Evolutionary conservation across 2,329 filamentous ascomycete genomes (phyloP).

Genomic region (Alternaria angustiovoidea): DNA sequence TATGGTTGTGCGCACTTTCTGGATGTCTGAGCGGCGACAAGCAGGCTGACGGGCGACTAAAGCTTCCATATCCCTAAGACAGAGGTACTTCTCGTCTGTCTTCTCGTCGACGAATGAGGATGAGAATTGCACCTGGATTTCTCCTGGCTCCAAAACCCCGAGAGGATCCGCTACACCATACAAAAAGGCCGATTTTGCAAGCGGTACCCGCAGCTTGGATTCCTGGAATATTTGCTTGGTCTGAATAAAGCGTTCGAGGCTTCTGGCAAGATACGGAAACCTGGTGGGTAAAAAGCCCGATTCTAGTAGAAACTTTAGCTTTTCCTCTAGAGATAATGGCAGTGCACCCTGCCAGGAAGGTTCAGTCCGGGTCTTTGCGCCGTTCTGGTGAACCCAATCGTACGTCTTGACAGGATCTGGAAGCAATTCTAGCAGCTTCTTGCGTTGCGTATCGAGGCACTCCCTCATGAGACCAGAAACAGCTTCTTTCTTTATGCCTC

Average conservation of each 20-base stretch:
- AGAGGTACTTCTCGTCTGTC: constrained; percentile 62
- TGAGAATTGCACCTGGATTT: constrained; percentile 75
- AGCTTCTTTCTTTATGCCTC: constrained; percentile 57
- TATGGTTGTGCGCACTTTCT: constrained; percentile 63
- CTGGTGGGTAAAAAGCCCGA: constrained; percentile 65
- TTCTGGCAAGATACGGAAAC: constrained; percentile 59
- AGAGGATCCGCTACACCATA: constrained; percentile 75
- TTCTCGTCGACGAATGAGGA: constrained; percentile 63
- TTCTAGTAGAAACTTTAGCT: constrained; percentile 42
- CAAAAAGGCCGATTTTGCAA: constrained; percentile 68
- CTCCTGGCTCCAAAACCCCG: constrained; percentile 66
- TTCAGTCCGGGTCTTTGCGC: constrained; percentile 39
- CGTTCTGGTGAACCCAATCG: constrained; percentile 51
- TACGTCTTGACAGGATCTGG: constrained; percentile 64
- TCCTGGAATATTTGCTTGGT: constrained; percentile 63
- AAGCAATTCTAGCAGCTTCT: constrained; percentile 62
- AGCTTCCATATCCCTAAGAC: constrained; percentile 66
- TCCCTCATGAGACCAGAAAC: constrained; percentile 61
- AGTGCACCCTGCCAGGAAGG: constrained; percentile 36
- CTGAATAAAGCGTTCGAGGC: constrained; percentile 59
- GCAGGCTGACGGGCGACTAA: constrained; percentile 75
- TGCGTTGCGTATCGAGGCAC: constrained; percentile 62
- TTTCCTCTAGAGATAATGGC: constrained; percentile 34
- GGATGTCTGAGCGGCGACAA: constrained; percentile 75
- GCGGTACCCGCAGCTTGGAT: constrained; percentile 66